Percentiles rank a stretch among this genome's conserved stretches.
These are phyloP conservation scores for Hypoxylon sp. DNA, from an alignment of 2,329 filamentous ascomycete genomes.

Conservation along the genomic window DNA sequence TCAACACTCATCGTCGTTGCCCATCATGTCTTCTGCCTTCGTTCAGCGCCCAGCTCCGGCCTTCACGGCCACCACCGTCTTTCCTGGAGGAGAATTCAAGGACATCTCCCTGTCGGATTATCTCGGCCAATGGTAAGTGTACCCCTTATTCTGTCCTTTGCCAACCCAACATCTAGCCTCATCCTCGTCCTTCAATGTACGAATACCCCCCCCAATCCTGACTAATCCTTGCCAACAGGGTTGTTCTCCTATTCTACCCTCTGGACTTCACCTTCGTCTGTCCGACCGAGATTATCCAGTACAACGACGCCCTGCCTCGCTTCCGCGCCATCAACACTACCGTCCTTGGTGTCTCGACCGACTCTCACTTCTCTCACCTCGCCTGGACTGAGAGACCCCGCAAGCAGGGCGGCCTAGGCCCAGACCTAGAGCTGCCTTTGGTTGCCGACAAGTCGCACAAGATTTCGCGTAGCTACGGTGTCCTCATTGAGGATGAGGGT, in stretches of 20 bases:
- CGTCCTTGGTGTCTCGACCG: constrained; percentile 74
- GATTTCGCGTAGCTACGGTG: constrained; percentile 73
- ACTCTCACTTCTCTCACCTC: constrained; percentile 70
- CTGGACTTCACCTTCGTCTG: constrained; percentile 79
- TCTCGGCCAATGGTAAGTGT: constrained; percentile 63
- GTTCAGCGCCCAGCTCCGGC: constrained; percentile 65
- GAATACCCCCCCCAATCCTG: neutral
- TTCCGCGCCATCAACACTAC: constrained; percentile 72
- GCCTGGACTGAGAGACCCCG: constrained; percentile 72
- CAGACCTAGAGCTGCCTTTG: constrained; percentile 72
- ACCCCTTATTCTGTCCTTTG: constrained; percentile 7
- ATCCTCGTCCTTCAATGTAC: neutral
- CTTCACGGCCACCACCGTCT: constrained; percentile 66
- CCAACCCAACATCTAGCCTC: neutral
- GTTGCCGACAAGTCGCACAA: constrained; percentile 74
- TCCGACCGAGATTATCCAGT: constrained; percentile 76
- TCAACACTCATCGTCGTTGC: neutral
- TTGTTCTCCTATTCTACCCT: constrained; percentile 76
- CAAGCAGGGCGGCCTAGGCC: constrained; percentile 73
- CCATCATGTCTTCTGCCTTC: constrained; percentile 62
- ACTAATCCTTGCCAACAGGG: constrained; percentile 58
- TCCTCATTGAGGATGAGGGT: constrained; percentile 75
- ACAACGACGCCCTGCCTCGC: constrained; percentile 72
- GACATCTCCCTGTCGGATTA: constrained; percentile 63
- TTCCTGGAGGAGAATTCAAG: constrained; percentile 65